Percentiles rank a stretch among this genome's conserved stretches.
Conservation (phyloP, 2,329 filamentous ascomycete species). For the Botrytis medusae region DNA sequence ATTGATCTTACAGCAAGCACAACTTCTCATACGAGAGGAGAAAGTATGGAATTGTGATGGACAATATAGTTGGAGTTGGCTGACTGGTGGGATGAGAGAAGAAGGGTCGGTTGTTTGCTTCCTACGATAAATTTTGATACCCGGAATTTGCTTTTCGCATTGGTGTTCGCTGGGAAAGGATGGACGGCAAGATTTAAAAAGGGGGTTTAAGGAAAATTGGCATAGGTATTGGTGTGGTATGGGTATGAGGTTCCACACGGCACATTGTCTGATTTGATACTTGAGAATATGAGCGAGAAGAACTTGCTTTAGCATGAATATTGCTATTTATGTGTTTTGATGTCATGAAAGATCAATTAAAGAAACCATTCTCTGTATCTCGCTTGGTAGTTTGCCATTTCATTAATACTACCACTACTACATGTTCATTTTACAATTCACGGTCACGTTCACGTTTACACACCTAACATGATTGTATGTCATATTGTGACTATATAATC, state of each 20-base stretch:
- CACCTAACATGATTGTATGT: neutral
- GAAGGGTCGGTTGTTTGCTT: neutral
- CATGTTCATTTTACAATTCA: neutral
- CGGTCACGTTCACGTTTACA: neutral
- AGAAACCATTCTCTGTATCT: neutral
- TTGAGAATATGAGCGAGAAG: neutral
- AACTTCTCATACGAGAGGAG: neutral
- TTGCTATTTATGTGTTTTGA: neutral
- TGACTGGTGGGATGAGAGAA: too few relatives aligned
- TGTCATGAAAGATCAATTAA: neutral
- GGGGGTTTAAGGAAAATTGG: neutral
- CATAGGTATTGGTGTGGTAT: neutral
- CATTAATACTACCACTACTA: neutral
- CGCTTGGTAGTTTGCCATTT: neutral
- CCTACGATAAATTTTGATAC: constrained; percentile 1
- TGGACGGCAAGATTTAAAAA: neutral
- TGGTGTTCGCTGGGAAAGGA: neutral
- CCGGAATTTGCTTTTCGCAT: neutral
- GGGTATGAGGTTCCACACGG: neutral
- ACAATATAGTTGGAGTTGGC: neutral
- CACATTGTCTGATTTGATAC: neutral
- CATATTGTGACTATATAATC: too few relatives aligned
- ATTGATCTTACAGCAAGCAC: neutral
- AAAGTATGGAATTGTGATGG: neutral
- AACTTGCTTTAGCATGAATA: neutral